Base-by-base conservation (phyloP, 129 eudicot genomes). In the Rutidosis leptorrhynchoides region DNA sequence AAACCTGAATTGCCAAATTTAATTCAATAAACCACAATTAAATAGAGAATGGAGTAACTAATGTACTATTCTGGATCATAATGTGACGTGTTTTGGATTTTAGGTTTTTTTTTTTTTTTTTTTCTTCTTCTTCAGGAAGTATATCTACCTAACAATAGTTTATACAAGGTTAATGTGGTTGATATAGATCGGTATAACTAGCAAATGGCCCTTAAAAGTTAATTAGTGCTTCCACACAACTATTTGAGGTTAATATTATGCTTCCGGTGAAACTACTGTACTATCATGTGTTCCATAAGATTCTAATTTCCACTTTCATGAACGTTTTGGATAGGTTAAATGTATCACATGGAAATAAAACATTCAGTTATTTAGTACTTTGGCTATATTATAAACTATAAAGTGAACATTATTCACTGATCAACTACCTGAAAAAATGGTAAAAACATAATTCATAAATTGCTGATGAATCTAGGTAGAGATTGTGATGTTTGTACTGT, bases 341-440 rank as follows among this genome's bases (percentile, higher is more conserved):
- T 79, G 70, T 70, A 68, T 65, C 60, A 27, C 65, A 46, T 74
- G 71, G 60, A 67, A 71, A 58, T 63, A 20, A 49, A 76, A 30
- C 27, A 11, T 21, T 69, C 65, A 32, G 51, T 75, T 66, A 62
- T 17, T 12, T 71, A 28, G 53, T 58, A 54, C 14, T 77, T 42
- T 30, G 28, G 69, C 42, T 64, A 72, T 49, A 78, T 66, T 66
- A 74, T 58, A 46, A 65, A 49, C 42, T 64, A 72, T 49, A 78
- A 72, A 72, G 78, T 58, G 56, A 65, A 49, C 64, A 67, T 78
- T 60, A 71, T 78, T 73, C 51, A 78, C 78, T 71, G 77, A 64
- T 57, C 81, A 46, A 15, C 71, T 71, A 58, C 65, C 65, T 65
- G 72, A 17, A 56, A 65, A 77, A 65, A 57, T 42, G 69, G 68